Conservation (phyloP, 371 early-diverging fungal species). For the Rhizopus microsporus region DNA sequence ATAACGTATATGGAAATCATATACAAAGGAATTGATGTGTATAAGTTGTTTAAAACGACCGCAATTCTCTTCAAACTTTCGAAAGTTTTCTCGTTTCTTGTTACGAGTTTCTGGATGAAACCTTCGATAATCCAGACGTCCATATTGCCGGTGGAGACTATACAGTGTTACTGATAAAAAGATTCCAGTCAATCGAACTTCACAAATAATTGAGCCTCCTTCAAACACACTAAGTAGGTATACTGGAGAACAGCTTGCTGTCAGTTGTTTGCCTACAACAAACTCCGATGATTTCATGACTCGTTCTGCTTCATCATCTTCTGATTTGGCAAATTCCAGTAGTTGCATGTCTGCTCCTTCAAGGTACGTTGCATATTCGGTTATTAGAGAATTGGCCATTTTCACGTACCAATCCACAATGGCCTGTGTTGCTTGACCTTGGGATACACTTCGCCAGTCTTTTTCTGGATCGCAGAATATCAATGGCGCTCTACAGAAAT, state of each 20-base stretch:
- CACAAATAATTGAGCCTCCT: conserved; percentile 73
- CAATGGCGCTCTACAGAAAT: conserved; percentile 67
- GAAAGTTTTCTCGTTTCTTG: conserved; percentile 42
- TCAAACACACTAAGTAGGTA: conserved; percentile 66
- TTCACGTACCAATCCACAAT: conserved; percentile 57
- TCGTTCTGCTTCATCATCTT: conserved; percentile 12
- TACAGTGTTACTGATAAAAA: conserved; percentile 77
- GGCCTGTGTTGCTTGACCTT: conserved; percentile 15
- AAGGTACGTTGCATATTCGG: conserved; percentile 67
- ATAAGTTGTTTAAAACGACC: conserved; percentile 65
- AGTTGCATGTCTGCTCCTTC: conserved; percentile 67
- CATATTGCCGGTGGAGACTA: conserved; percentile 65
- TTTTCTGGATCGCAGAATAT: conserved; percentile 54
- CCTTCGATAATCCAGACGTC: conserved; percentile 38
- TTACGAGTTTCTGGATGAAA: conserved; percentile 33
- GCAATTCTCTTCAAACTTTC: conserved; percentile 64
- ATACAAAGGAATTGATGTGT: conserved; percentile 82
- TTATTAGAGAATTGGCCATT: conserved; percentile 56
- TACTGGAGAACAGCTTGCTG: conserved; percentile 53
- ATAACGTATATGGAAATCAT: conserved; percentile 78
- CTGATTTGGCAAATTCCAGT: conserved; percentile 49
- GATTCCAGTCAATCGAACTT: conserved; percentile 68
- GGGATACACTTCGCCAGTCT: conserved; percentile 29
- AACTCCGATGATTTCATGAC: conserved; percentile 25
- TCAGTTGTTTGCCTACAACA: conserved; percentile 26